Evolutionary conservation across 2,329 filamentous ascomycete genomes (phyloP).

Genomic region (Aspergillus pseudonomiae): DNA sequence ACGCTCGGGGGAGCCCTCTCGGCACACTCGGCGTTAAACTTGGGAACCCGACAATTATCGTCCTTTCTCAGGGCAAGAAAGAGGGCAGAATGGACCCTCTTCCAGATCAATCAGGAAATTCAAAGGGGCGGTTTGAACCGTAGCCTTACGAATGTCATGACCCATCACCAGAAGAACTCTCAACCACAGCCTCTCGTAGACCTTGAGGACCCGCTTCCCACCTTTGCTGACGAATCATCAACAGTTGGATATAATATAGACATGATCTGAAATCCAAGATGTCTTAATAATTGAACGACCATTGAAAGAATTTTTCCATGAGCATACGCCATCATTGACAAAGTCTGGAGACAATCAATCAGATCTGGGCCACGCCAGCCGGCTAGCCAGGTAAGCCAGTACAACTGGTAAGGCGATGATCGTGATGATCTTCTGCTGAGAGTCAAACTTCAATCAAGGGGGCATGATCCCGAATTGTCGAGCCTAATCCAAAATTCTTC

Average conservation of each 20-base stretch:
- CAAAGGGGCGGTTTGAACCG: constrained; percentile 12
- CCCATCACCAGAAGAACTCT: constrained; percentile 6
- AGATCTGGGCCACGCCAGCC: constrained; percentile 3
- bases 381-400: not conserved
- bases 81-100: not conserved
- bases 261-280: not conserved
- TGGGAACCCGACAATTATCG: not conserved
- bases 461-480: not conserved
- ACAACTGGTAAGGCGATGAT: constrained; percentile 11
- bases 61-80: not conserved
- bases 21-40: constrained; percentile 5
- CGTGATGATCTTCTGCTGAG: constrained; percentile 18
- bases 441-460: constrained; percentile 9
- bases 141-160: constrained; percentile 17
- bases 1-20: constrained; percentile 1
- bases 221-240: constrained; percentile 14
- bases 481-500: not conserved
- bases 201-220: constrained; percentile 1
- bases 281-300: not conserved
- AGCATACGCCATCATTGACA: constrained; percentile 10
- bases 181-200: not conserved
- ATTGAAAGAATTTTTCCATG: not conserved
- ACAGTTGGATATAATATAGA: not conserved
- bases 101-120: constrained; percentile 8
- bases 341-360: not conserved